Conservation (phyloP, 2,329 filamentous ascomycete species). For the Cladosporium sp. region DNA sequence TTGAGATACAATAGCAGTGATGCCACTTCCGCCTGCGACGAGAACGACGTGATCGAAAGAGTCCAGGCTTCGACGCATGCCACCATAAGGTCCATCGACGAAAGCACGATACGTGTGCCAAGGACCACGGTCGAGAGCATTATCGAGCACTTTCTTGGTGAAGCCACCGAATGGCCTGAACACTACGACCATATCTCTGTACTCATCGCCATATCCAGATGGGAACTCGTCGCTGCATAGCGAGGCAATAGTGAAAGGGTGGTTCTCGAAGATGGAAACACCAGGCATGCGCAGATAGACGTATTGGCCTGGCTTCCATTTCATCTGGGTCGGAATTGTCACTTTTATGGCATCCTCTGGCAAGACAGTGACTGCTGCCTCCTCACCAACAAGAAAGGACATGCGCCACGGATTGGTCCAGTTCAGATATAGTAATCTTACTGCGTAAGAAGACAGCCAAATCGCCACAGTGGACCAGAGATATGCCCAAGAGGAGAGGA, state of each 20-base stretch:
- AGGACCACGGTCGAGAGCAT: slow-evolving; percentile 76
- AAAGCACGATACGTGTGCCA: slow-evolving; percentile 91
- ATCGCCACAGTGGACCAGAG: slow-evolving; percentile 76
- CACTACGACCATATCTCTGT: slow-evolving; percentile 82
- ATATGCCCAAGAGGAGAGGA: slow-evolving; percentile 83
- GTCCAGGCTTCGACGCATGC: slow-evolving; percentile 83
- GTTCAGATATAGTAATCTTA: slow-evolving; percentile 80
- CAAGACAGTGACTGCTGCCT: slow-evolving; percentile 83
- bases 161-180: slow-evolving; percentile 91
- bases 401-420: slow-evolving; percentile 77
- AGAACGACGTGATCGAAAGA: slow-evolving; percentile 92
- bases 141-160: slow-evolving; percentile 77
- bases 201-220: slow-evolving; percentile 82
- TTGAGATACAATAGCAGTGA: slow-evolving; percentile 89
- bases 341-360: slow-evolving; percentile 94
- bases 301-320: slow-evolving; percentile 90
- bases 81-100: slow-evolving; percentile 89
- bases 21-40: slow-evolving; percentile 89
- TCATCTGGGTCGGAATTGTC: slow-evolving; percentile 87
- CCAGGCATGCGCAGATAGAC: slow-evolving; percentile 92
- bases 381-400: slow-evolving; percentile 83
- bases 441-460: slow-evolving; percentile 68
- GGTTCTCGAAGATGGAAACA: slow-evolving; percentile 84
- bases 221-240: slow-evolving; percentile 90
- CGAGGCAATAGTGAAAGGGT: slow-evolving; percentile 92